Evolutionary conservation across 2,329 filamentous ascomycete species (phyloP).

Genomic region (Stagonosporopsis cucurbitacearum): DNA sequence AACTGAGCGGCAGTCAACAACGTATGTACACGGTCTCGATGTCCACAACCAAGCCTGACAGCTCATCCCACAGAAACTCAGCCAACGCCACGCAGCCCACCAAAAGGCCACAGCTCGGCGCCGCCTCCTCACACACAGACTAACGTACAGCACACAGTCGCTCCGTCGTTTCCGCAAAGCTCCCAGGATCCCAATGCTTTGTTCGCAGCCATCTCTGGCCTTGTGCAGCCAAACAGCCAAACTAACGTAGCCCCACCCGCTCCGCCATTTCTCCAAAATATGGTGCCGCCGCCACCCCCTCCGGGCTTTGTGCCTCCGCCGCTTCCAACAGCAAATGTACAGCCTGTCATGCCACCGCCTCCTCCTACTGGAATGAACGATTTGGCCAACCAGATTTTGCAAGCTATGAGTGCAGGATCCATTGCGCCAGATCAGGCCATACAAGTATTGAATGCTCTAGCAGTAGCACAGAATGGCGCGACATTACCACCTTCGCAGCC

Average conservation of each 20-base stretch:
- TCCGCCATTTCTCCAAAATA: constrained; percentile 38
- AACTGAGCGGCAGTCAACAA: constrained; percentile 68
- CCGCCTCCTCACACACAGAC: constrained; percentile 30
- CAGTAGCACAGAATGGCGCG: constrained; percentile 34
- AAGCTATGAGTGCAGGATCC: constrained; percentile 42
- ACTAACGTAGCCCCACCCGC: constrained; percentile 38
- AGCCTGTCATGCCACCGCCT: constrained; percentile 33
- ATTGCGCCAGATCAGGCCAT: constrained; percentile 45
- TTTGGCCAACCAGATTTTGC: constrained; percentile 42
- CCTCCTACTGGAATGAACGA: constrained; percentile 36
- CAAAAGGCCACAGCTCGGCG: constrained; percentile 31
- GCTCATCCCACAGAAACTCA: constrained; percentile 24
- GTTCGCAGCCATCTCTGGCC: constrained; percentile 43
- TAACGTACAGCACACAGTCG: constrained; percentile 37
- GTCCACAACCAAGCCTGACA: constrained; percentile 10
- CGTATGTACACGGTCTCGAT: constrained; percentile 62
- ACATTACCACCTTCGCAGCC: constrained; percentile 38
- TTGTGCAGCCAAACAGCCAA: constrained; percentile 39
- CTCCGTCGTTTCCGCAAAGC: constrained; percentile 23
- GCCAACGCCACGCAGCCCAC: constrained; percentile 38
- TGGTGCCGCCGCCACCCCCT: constrained; percentile 40
- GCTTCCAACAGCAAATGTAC: constrained; percentile 29
- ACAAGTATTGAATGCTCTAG: constrained; percentile 41
- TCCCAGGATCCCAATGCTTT: constrained; percentile 40
- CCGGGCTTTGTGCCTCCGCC: constrained; percentile 44